A percentile compares a stretch with the other conserved stretches of the same genome.
Evolutionary conservation across 495 filamentous ascomycete species (phyloP).

Genomic region (Penicillium coffeae): DNA sequence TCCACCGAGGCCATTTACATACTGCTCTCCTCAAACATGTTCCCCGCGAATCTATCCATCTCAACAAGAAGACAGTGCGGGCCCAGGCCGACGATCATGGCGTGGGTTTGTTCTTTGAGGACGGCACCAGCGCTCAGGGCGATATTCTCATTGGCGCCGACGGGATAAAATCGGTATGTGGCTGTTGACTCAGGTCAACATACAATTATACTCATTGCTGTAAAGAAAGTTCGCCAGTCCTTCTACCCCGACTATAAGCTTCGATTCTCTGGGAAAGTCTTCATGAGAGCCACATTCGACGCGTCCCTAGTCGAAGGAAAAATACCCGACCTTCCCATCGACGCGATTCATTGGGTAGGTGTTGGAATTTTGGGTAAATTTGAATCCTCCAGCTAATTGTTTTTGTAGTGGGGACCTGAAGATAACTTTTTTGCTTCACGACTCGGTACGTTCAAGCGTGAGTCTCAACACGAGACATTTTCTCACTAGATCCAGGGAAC

Average conservation of each 20-base stretch:
- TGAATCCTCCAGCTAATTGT: not conserved
- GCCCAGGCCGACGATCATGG: constrained; percentile 14
- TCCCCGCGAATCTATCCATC: constrained; percentile 25
- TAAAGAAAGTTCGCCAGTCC: constrained; percentile 26
- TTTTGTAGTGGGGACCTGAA: constrained; percentile 38
- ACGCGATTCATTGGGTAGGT: constrained; percentile 43
- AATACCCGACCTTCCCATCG: constrained; percentile 38
- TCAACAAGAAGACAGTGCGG: constrained; percentile 15
- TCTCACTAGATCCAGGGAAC: constrained; percentile 22
- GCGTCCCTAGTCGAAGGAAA: constrained; percentile 32
- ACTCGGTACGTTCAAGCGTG: constrained; percentile 28
- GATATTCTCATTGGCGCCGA: constrained; percentile 34
- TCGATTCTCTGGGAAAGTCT: constrained; percentile 41
- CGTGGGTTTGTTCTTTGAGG: constrained; percentile 26
- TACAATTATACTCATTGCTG: not conserved
- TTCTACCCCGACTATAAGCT: constrained; percentile 40
- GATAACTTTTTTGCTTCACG: constrained; percentile 46
- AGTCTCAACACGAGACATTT: not conserved
- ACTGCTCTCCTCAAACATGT: constrained; percentile 40
- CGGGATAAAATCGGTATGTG: constrained; percentile 32
- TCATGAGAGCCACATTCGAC: constrained; percentile 46
- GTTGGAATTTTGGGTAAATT: not conserved
- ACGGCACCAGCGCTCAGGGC: constrained; percentile 26
- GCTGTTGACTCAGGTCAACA: not conserved
- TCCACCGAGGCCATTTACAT: constrained; percentile 46